A percentile compares a stretch with the other conserved stretches of the same genome.
These are phyloP conservation scores for Clonostachys solani DNA, from an alignment of 2,329 filamentous ascomycete species.

Conservation along the genomic window DNA sequence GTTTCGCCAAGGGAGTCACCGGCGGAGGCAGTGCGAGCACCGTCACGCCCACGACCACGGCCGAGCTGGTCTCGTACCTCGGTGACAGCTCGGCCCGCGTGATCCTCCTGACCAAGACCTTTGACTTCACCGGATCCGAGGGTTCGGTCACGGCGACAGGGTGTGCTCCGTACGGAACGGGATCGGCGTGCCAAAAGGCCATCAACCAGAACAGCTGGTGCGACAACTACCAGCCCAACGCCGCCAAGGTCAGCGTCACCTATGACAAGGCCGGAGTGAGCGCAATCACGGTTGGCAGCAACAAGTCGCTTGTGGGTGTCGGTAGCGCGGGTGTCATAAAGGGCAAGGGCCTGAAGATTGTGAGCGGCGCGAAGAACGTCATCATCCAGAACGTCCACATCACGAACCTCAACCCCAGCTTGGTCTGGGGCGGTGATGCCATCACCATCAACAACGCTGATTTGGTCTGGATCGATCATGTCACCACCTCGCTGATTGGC, in stretches of 20 bases:
- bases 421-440: slow-evolving; percentile 57
- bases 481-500: slow-evolving; percentile 32
- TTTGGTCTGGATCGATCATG: slow-evolving; percentile 46
- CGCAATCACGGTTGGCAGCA: slow-evolving; percentile 44
- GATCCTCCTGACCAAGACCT: slow-evolving; percentile 53
- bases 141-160: slow-evolving; percentile 46
- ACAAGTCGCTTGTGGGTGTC: slow-evolving; percentile 52
- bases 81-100: slow-evolving; percentile 45
- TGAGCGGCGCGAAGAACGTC: slow-evolving; percentile 43
- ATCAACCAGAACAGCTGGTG: slow-evolving; percentile 6
- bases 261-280: slow-evolving; percentile 23
- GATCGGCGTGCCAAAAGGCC: slow-evolving; percentile 44
- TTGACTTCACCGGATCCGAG: slow-evolving; percentile 52
- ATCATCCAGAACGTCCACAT: slow-evolving; percentile 58
- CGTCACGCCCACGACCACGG: slow-evolving; percentile 47
- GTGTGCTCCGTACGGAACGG: slow-evolving; percentile 55
- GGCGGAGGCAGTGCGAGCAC: slow-evolving; percentile 52
- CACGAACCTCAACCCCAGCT: slow-evolving; percentile 50
- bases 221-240: slow-evolving; percentile 5
- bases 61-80: slow-evolving; percentile 56
- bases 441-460: slow-evolving; percentile 45
- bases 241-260: slow-evolving; percentile 9
- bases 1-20: slow-evolving; percentile 47
- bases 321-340: slow-evolving; percentile 50
- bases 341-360: slow-evolving; percentile 51